Percentiles rank a stretch among this genome's conserved stretches.
Evolutionary conservation across 306 rosid genomes (phyloP).

Genomic region (Gleditsia sinensis): DNA sequence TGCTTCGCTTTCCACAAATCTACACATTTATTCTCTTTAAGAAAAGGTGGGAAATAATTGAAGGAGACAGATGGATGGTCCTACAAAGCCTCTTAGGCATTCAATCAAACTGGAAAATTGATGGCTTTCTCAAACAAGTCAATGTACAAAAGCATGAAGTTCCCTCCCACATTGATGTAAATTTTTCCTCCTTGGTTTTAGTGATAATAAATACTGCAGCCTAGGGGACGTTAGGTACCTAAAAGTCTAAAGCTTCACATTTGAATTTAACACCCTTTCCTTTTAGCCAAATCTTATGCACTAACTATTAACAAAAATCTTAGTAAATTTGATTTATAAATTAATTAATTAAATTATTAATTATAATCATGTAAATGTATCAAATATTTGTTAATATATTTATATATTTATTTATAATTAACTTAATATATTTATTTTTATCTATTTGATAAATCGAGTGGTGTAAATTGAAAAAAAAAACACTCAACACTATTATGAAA

Average conservation of each 20-base stretch:
- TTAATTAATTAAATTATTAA: no score
- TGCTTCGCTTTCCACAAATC: constrained; percentile 64
- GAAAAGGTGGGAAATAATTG: constrained; percentile 63
- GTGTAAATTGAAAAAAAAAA: no score
- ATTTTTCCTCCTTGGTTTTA: constrained; percentile 30
- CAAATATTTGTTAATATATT: no score
- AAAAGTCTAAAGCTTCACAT: not conserved
- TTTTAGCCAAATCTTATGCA: no score
- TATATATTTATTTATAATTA: no score
- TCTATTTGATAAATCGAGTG: no score
- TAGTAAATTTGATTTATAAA: no score
- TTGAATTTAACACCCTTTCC: constrained; percentile 3
- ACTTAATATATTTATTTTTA: no score
- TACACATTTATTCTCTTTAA: constrained; percentile 75
- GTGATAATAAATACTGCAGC: constrained; percentile 17
- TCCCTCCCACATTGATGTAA: constrained; percentile 51
- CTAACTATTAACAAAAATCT: no score
- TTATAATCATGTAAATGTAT: no score
- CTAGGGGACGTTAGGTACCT: constrained; percentile 31
- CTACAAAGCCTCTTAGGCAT: constrained; percentile 47
- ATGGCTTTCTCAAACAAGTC: constrained; percentile 56
- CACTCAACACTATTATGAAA: no score
- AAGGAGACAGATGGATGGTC: constrained; percentile 49
- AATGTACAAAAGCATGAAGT: constrained; percentile 46
- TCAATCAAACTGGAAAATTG: constrained; percentile 64